Conservation (phyloP, 2,329 filamentous ascomycete species). For the Rutstroemia sp. region DNA sequence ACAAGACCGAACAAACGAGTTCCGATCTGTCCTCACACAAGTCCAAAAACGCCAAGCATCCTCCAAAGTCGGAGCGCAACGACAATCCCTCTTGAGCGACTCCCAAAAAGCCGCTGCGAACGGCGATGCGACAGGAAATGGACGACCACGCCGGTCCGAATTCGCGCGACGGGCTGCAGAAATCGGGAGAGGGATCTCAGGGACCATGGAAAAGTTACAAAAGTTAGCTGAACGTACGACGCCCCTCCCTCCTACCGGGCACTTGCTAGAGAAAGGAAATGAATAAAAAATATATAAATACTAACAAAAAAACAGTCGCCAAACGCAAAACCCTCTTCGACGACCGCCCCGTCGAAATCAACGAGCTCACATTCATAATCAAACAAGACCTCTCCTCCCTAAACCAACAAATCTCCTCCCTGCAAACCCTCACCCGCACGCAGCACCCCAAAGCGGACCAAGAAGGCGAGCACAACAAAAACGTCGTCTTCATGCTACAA, state of each 20-base stretch:
- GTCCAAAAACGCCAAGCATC: constrained; percentile 73
- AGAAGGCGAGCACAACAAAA: constrained; percentile 96
- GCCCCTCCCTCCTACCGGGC: too few species aligned
- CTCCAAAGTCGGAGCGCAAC: constrained; percentile 70
- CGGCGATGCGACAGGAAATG: constrained; percentile 38
- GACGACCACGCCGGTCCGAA: constrained; percentile 64
- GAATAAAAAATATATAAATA: background rate
- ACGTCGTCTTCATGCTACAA: constrained; percentile 86
- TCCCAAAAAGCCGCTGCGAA: constrained; percentile 60
- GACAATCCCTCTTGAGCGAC: constrained; percentile 71
- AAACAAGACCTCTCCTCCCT: constrained; percentile 86
- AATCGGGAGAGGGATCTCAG: constrained; percentile 84
- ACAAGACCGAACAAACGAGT: constrained; percentile 94
- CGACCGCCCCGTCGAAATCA: constrained; percentile 92
- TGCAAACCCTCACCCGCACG: constrained; percentile 71
- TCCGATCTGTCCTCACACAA: constrained; percentile 82
- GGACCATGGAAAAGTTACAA: constrained; percentile 91
- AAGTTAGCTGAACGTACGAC: constrained; percentile 73
- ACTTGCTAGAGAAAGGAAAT: too few species aligned
- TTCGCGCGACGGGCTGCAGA: constrained; percentile 88
- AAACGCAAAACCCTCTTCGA: constrained; percentile 96
- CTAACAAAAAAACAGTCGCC: constrained; percentile 51
- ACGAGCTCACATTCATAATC: constrained; percentile 93
- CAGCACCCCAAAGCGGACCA: constrained; percentile 68
- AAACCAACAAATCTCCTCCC: constrained; percentile 78